A percentile compares a stretch with the other conserved stretches of the same genome.
phyloP scores from a whole-genome alignment of 768 basidiomycete genomes.

The Leucosporidium yakuticum region DNA sequence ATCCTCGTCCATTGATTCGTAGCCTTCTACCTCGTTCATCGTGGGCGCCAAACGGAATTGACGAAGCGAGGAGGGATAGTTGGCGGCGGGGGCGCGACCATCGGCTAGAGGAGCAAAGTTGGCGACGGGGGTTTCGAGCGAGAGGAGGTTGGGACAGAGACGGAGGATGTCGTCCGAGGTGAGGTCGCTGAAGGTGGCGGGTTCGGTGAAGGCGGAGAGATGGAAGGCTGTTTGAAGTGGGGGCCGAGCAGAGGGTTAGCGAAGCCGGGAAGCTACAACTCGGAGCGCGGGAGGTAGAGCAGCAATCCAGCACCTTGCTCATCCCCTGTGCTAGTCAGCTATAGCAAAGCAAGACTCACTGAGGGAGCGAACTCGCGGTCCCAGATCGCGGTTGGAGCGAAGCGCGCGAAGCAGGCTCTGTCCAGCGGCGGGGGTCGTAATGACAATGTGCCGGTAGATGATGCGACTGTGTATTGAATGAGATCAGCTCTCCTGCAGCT shows the following conservation, averaged over 20 bases:
- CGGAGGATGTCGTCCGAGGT: constrained; percentile 21
- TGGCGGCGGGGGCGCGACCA: not conserved
- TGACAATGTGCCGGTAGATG: not conserved
- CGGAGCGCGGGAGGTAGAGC: not conserved
- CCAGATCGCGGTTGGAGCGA: not conserved
- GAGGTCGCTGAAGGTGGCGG: constrained; percentile 1
- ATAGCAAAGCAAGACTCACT: not conserved
- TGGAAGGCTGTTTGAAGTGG: not conserved
- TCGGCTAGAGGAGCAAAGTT: not conserved
- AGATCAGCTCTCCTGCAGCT: too few relatives aligned
- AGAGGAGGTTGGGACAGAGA: not conserved
- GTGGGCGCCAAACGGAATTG: not conserved
- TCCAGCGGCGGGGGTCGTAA: not conserved
- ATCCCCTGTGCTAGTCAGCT: not conserved
- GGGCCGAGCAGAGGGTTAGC: not conserved
- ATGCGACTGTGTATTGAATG: not conserved
- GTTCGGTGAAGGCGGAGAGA: not conserved
- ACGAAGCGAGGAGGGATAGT: not conserved
- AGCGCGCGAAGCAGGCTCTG: not conserved
- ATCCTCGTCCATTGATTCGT: not conserved
- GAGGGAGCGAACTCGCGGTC: not conserved
- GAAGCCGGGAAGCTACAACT: not conserved
- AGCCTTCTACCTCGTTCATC: not conserved
- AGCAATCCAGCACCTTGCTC: not conserved
- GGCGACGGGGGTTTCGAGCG: constrained; percentile 9